Evolutionary conservation across 495 filamentous ascomycete genomes (phyloP), one percentile per base, ranked within the genome.

Genomic region (Lentithecium fluviatile): DNA sequence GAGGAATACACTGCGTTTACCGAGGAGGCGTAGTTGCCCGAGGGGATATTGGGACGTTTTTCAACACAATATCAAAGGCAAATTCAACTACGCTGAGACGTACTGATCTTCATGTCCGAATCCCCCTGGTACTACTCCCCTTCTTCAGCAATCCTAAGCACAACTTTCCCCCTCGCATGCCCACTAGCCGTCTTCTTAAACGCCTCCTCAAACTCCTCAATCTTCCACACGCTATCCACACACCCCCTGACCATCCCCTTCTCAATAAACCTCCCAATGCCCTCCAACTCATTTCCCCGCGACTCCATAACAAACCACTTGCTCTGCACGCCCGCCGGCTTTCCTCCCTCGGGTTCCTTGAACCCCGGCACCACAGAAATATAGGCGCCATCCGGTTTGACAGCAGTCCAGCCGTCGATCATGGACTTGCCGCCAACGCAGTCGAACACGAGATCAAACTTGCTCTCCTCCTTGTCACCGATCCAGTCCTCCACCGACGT

Each of bases 1-100:
- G 78, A 83, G 64, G 85, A 79, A 56, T 97, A 98, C 77, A 82
- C 82, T 68, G 79, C 78, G 53, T 89, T 87, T 71, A 85, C 84
- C 23, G 82, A 84, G 66, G 81, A 80, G 17, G 42, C 49, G 24
- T 51, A 37, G n/a, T 12, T 7, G 32, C 24, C 0, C 5, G 3
- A 43, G 40, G 13, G 5, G 40, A 13, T 20, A 17, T 10, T 4
- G 51, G 3, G 7, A 45, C n/a, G 32, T 40, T 50, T n/a, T 51
- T 59, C 48, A 52, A 43, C 46, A 52, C 4, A 15, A 3, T 3
- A 32, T 32, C 5, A 43, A 43, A 3, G 40, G 15, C 40, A 43
- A 3, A 15, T 43, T 43, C 40, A 43, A 43, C 29, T 32, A 10
- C 29, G 29, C 29, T 32, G 29, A 32, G 10, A 4, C 29, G 29